Evolutionary conservation across 768 basidiomycete species (phyloP), one percentile per base, ranked within the genome.

Genomic region (Calocybe indica): DNA sequence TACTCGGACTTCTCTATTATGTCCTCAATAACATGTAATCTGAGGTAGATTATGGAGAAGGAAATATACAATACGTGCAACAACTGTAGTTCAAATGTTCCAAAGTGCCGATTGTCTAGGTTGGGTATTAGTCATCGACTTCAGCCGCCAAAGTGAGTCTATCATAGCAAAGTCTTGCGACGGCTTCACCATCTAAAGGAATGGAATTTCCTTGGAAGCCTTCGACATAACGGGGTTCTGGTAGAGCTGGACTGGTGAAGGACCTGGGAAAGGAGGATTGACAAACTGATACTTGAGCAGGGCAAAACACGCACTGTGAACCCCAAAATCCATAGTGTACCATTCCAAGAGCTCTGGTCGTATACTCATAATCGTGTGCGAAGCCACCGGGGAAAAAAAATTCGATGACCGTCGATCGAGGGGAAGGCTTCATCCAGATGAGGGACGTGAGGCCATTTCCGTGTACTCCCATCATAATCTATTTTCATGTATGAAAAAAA

Each of bases 401-500:
- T 58, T 96, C 93, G 59, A 95, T 89, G 31, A 96, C 91, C 0
- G 93, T 92, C 31, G 89, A 78, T 12, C 84, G 74, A 5, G 83
- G 82, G 3, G 78, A 80, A 1, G 89, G 87, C 15, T 87, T 84
- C 93, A 95, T 96, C 92, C 92, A 96, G 5, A 96, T 61, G 0
- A 94, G 75, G 29, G 89, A 77, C 0, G 92, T 94, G 35, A 96
- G 63, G 31, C 90, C 93, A 59, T 96, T 95, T 7, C 93, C 92
- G 57, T 95, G 92, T 11, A 95, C 86, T 48, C 92, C 92, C 78
- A 94, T 85, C 83, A 95, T 78, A 57, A 95, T 90, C 92, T 95
- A 51, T 22, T 22, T 22, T 22, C 22, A 4, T 22, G 22, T 4
- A 22, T 22, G 22, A 22, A 22, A 22, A 22, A 29, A n/a, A 22